Conservation (phyloP, 129 eudicot species). For the Arctium minus region DNA sequence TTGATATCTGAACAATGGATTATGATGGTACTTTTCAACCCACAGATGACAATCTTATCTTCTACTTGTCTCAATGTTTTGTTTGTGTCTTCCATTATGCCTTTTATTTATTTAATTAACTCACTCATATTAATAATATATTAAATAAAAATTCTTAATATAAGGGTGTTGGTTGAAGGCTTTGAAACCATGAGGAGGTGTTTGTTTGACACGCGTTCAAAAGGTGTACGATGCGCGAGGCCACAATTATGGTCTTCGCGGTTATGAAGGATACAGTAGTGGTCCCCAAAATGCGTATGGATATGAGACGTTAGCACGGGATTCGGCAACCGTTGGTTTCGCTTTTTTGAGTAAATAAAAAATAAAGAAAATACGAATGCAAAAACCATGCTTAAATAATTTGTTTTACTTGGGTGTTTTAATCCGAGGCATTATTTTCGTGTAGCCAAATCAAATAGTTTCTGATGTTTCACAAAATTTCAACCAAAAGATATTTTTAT, state of each 20-base stretch:
- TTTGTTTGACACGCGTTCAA: neutral
- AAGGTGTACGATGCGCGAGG: neutral
- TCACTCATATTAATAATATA: too few species aligned
- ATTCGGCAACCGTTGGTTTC: neutral
- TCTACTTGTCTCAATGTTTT: neutral
- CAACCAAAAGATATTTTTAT: too few species aligned
- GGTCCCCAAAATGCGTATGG: neutral
- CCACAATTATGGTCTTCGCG: too few species aligned
- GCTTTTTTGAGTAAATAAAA: neutral
- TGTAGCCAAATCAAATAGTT: too few species aligned
- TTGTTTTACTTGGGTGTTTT: too few species aligned
- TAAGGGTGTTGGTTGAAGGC: too few species aligned
- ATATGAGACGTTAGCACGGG: conserved; percentile 12
- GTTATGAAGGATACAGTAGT: too few species aligned
- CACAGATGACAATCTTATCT: conserved; percentile 13
- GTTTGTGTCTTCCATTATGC: neutral
- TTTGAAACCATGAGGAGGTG: too few species aligned
- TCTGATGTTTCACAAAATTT: too few species aligned
- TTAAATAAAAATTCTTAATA: too few species aligned
- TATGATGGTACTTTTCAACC: conserved; percentile 9
- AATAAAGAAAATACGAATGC: neutral
- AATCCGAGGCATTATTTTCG: neutral
- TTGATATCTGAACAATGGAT: conserved; percentile 5
- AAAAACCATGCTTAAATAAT: neutral
- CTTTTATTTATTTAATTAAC: neutral